Evolutionary conservation across 371 early-diverging fungal genomes (phyloP).

Genomic region (Fennellomyces sp.): DNA sequence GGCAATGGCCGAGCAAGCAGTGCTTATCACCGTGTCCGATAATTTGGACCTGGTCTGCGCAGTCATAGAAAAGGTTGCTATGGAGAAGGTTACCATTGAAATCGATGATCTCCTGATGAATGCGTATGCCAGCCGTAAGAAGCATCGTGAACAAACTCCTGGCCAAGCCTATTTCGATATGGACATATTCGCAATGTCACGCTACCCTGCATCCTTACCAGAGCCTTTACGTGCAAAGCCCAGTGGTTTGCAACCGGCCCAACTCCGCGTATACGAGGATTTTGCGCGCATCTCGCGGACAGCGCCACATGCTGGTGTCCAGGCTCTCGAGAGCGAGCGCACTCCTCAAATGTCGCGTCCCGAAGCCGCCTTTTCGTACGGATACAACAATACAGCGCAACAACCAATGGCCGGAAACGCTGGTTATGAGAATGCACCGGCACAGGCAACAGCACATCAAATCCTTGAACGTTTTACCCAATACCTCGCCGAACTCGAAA

Average conservation of each 20-base stretch:
- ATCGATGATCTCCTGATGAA: conserved; percentile 80
- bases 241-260: conserved; percentile 76
- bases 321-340: conserved; percentile 8
- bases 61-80: conserved; percentile 93
- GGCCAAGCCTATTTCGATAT: conserved; percentile 91
- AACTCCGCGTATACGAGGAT: conserved; percentile 82
- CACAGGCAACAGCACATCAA: conserved; percentile 50
- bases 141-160: conserved; percentile 85
- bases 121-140: conserved; percentile 74
- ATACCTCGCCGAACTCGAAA: conserved; percentile 80
- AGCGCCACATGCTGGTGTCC: conserved; percentile 16
- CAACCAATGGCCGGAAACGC: background rate
- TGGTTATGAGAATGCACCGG: conserved; percentile 8
- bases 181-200: conserved; percentile 69
- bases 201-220: conserved; percentile 85
- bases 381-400: conserved; percentile 3
- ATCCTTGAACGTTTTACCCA: conserved; percentile 72
- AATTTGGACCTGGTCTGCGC: conserved; percentile 92
- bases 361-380: conserved; percentile 14
- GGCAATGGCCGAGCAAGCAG: conserved; percentile 79
- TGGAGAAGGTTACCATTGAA: conserved; percentile 87
- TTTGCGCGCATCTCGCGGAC: conserved; percentile 56
- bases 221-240: conserved; percentile 84
- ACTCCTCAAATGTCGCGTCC: conserved; percentile 11
- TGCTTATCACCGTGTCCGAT: conserved; percentile 80